Conservation (phyloP, 805 yeast genomes). For the Pichia nakasei region DNA sequence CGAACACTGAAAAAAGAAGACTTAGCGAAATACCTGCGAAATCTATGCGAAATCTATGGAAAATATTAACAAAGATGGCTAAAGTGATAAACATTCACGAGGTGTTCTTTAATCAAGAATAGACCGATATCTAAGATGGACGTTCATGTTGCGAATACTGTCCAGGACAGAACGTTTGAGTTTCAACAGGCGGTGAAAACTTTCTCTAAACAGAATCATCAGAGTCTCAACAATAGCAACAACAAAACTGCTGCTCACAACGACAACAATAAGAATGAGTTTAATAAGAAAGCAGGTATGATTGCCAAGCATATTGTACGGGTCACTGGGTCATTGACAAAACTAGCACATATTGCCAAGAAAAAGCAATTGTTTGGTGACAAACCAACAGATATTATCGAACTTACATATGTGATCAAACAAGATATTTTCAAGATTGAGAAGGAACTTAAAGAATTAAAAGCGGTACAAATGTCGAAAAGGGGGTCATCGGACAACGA, state of each 20-base stretch:
- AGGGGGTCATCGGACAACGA: constrained; percentile 22
- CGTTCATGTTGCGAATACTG: constrained; percentile 7
- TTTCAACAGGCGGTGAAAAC: constrained; percentile 86
- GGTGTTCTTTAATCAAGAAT: too few species aligned
- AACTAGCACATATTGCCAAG: constrained; percentile 75
- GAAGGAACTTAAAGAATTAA: constrained; percentile 54
- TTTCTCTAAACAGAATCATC: constrained; percentile 42
- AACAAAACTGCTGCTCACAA: constrained; percentile 17
- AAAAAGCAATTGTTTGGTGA: constrained; percentile 89
- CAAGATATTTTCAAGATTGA: constrained; percentile 84
- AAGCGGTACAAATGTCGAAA: constrained; percentile 18
- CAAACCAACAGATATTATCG: constrained; percentile 87
- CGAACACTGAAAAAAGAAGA: too few species aligned
- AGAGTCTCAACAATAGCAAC: too few species aligned
- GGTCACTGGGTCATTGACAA: constrained; percentile 71
- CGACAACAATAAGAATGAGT: constrained; percentile 39
- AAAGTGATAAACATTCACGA: background rate
- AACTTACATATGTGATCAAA: constrained; percentile 76
- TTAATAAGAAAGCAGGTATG: constrained; percentile 60
- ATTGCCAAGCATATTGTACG: constrained; percentile 86
- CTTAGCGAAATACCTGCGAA: too few species aligned
- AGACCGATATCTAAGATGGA: background rate
- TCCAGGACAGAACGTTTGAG: constrained; percentile 84
- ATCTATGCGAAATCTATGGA: too few species aligned
- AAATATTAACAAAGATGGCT: background rate